Evolutionary conservation across 208 protist species (phyloP), one percentile per base, ranked within the genome.

Genomic region (Crithidia bombi): DNA sequence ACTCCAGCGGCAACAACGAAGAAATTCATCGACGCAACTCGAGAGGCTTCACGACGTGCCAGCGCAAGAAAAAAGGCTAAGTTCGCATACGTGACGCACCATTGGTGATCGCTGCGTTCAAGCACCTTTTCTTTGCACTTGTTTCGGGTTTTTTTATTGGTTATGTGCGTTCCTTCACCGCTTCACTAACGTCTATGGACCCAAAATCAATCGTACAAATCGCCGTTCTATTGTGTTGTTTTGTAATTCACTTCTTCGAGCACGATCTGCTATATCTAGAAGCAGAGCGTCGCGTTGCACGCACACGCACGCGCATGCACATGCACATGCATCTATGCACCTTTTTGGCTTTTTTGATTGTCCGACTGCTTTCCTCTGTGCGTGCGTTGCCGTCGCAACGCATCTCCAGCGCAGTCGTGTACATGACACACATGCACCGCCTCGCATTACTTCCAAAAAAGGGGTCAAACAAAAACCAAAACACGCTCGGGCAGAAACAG

Each of bases 151-250:
- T 30, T 52, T 32, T 62, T 11, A 59, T 70, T 35, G 14, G 14
- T 71, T 64, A 0, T 19, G 7, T 61, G 41, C n/a, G 11, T 39
- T 55, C 21, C 44, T 28, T 63, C 21, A 2, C 11, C 33, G 17
- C 3, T 65, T 51, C n/a, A 28, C 52, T 38, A 41, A 28, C 1
- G 26, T 69, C 51, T 69, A 61, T 69, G 64, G n/a, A n/a, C 19
- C 43, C 32, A 44, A 66, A 56, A 28, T 56, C 61, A 54, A 66
- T 23, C 28, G 61, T 66, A 56, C 61, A 56, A 56, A 66, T 56
- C 47, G 35, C 61, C 61, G 46, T 66, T 66, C 61, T 66, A 66
- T 66, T 17, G 46, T n/a, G n/a, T n/a, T n/a, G n/a, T n/a, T 56
- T 66, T 54, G 17, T 54, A 28, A 9, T 66, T 56, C 30, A 36